A percentile compares a stretch with the other conserved stretches of the same genome.
Evolutionary conservation across 352 stramenopile genomes (phyloP).

Genomic region (Thalassiosira allenii): DNA sequence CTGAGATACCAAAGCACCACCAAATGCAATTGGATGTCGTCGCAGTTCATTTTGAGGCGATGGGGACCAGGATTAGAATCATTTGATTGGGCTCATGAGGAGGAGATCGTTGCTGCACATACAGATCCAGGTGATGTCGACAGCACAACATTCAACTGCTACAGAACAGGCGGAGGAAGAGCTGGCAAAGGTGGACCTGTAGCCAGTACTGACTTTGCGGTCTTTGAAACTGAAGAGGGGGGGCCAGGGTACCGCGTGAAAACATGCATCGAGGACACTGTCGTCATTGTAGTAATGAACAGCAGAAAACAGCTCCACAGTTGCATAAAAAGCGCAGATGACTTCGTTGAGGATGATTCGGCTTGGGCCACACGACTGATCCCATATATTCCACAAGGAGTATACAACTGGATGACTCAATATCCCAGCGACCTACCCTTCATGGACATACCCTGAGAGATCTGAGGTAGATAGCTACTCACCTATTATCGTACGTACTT

Average conservation of each 20-base stretch:
- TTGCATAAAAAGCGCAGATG: background rate
- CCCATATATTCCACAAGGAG: background rate
- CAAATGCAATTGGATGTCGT: conserved; percentile 6
- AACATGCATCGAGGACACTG: conserved; percentile 8
- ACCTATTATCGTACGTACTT: too few species aligned
- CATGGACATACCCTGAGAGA: conserved; percentile 10
- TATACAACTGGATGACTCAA: conserved; percentile 6
- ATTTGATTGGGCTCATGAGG: conserved; percentile 10
- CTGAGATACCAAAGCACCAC: background rate
- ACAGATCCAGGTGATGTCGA: conserved; percentile 19
- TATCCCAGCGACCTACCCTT: conserved; percentile 2
- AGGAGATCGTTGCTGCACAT: conserved; percentile 11
- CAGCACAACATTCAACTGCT: conserved; percentile 7
- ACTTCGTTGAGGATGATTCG: conserved; percentile 1
- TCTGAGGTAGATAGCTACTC: too few species aligned
- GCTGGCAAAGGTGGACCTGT: conserved; percentile 4
- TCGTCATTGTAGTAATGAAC: conserved; percentile 2
- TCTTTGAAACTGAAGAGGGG: background rate
- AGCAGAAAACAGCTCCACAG: background rate
- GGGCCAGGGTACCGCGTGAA: background rate
- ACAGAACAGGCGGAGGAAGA: conserved; percentile 3
- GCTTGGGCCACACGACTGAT: background rate
- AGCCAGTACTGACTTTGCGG: background rate
- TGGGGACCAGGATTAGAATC: background rate
- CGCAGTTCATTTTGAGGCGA: conserved; percentile 26